Base-by-base conservation (phyloP, 768 basidiomycete species). In the Psilocybe azurescens region DNA sequence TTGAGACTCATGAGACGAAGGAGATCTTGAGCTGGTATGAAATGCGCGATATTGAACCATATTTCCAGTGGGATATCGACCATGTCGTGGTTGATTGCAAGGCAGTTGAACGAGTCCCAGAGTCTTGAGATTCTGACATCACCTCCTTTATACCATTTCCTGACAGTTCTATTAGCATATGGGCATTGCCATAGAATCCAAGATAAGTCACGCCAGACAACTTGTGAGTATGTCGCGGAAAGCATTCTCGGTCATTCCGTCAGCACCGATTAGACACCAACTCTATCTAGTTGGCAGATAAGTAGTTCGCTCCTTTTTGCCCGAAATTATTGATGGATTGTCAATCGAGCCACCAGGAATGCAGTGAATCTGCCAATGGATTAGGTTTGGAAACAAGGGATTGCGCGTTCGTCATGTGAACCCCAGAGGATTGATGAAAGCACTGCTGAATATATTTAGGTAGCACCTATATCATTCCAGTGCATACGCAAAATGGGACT, bases 41-140 rank as follows among this genome's bases (percentile, higher is more conserved):
- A 55, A n/a, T 46, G 13, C 7, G 28, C 59, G 47, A 60, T 49
- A 29, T 38, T 47, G 44, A 55, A 46, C 59, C 59, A 60, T 36
- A 60, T 60, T 48, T 55, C 59, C 18, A 46, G 59, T 16, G 53
- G 53, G 20, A 60, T 29, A 18, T 53, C 44, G 50, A 39, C 51
- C 59, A 54, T 55, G 18, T 53, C n/a, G 53, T 38, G 53, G 51
- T 14, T 24, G 57, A 18, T 29, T 1, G 9, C 33, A 36, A 58
- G 39, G 33, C 3, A n/a, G 48, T 13, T 32, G 16, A 24, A 38
- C n/a, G 7, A 33, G 18, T 49, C 44, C 46, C 46, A 33, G 9
- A 36, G 32, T 16, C n/a, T 3, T 20, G 32, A 16, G 32, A 14
- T 36, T 53, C 32, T 36, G 14, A 4, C 52, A 36, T 18, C n/a